Conservation (phyloP, 2,329 filamentous ascomycete genomes). For the Xylaria sp. region DNA sequence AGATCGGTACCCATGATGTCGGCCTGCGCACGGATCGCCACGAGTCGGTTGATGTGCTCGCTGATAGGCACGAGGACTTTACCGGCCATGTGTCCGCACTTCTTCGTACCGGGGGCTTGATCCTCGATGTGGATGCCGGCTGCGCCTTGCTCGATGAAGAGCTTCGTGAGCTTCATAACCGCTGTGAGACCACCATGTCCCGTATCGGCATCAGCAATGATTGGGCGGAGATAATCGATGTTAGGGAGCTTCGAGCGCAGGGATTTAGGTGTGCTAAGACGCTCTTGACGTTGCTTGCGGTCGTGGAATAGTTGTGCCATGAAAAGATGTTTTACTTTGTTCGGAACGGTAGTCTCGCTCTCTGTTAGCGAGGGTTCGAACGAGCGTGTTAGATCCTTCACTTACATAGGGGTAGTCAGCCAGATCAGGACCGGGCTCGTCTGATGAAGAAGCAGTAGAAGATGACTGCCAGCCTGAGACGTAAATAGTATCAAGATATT, state of each 20-base stretch:
- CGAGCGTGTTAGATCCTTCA: constrained; percentile 29
- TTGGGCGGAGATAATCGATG: constrained; percentile 93
- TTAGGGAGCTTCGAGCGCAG: constrained; percentile 80
- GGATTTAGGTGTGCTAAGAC: constrained; percentile 78
- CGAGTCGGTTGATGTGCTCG: constrained; percentile 97
- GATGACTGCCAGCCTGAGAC: constrained; percentile 99
- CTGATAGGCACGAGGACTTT: constrained; percentile 96
- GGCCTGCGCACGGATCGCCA: constrained; percentile 95
- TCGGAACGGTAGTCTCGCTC: constrained; percentile 88
- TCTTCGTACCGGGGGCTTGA: constrained; percentile 97
- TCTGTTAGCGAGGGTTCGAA: constrained; percentile 24
- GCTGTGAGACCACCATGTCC: constrained; percentile 98
- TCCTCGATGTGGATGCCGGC: constrained; percentile 99
- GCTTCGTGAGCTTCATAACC: constrained; percentile 98
- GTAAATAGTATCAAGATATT: constrained; percentile 98
- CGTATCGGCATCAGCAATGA: constrained; percentile 96
- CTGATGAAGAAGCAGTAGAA: constrained; percentile 91
- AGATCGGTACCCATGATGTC: constrained; percentile 98
- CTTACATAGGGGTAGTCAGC: constrained; percentile 94
- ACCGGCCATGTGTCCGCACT: constrained; percentile 99
- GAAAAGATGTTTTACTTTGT: constrained; percentile 98
- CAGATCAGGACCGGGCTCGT: constrained; percentile 97
- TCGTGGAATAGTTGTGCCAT: constrained; percentile 99
- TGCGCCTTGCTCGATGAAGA: constrained; percentile 95
- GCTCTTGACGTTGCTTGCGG: constrained; percentile 97